Percentiles rank a stretch among this genome's conserved stretches.
phyloP scores from a whole-genome alignment of 2,329 filamentous ascomycete genomes.

The Keithomyces neogunnii region DNA sequence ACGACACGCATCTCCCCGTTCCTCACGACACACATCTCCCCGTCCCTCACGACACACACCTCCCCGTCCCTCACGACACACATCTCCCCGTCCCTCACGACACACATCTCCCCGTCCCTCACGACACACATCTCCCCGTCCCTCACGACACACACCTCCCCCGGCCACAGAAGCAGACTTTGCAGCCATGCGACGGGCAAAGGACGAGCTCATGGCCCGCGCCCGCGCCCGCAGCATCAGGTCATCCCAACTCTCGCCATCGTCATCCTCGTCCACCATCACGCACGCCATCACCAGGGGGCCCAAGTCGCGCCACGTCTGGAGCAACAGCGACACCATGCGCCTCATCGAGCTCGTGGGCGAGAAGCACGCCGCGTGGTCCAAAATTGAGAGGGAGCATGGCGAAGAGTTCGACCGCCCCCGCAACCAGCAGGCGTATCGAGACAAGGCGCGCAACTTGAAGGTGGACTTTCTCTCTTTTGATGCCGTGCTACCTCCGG shows the following conservation, averaged over 20 bases:
- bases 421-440: conserved; percentile 46
- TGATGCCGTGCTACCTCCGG: conserved; percentile 34
- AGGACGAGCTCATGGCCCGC: neutral
- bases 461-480: conserved; percentile 43
- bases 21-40: no score
- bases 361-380: conserved; percentile 18
- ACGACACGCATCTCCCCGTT: no score
- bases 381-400: conserved; percentile 22
- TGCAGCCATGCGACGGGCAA: neutral
- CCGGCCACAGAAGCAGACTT: neutral
- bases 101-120: neutral
- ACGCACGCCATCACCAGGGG: neutral
- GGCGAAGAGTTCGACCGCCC: conserved; percentile 28
- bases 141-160: neutral
- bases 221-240: neutral
- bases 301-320: conserved; percentile 23
- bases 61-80: conserved; percentile 11
- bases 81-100: conserved; percentile 9
- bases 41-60: conserved; percentile 13
- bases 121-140: conserved; percentile 13
- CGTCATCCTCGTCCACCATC: conserved; percentile 1
- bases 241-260: neutral
- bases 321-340: conserved; percentile 33
- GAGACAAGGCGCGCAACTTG: conserved; percentile 49
- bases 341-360: conserved; percentile 34